Percentiles rank a stretch among this genome's conserved stretches.
phyloP scores from a whole-genome alignment of 352 stramenopile species.

The Globisporangium apiculatum region DNA sequence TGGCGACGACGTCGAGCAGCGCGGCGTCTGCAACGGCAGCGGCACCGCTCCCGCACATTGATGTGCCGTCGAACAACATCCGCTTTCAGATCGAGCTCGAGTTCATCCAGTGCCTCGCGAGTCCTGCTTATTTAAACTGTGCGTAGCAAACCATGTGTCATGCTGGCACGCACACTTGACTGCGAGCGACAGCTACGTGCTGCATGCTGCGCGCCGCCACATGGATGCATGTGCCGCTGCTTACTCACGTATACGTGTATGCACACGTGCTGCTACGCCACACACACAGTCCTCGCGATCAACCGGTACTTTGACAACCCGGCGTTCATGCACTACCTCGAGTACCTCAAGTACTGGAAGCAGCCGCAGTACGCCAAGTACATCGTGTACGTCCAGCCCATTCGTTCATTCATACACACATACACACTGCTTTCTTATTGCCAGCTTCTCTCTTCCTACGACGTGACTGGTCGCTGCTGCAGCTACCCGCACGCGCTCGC shows the following conservation, averaged over 20 bases:
- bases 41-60: constrained; percentile 18
- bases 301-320: constrained; percentile 90
- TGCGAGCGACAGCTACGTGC: too few relatives aligned
- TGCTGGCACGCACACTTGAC: not conserved
- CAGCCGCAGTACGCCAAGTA: constrained; percentile 89
- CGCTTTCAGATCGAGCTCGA: constrained; percentile 92
- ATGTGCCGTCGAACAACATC: constrained; percentile 83
- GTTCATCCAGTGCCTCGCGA: constrained; percentile 90
- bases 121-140: constrained; percentile 88
- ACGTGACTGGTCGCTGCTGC: not conserved
- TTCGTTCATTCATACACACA: too few relatives aligned
- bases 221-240: not conserved
- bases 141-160: constrained; percentile 2
- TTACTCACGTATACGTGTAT: not conserved
- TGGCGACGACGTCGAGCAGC: not conserved
- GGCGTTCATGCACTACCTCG: constrained; percentile 86
- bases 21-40: not conserved
- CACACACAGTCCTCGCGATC: constrained; percentile 70
- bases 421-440: not conserved
- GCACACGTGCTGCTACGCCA: constrained; percentile 1
- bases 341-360: constrained; percentile 92
- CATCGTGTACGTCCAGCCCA: constrained; percentile 52
- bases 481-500: constrained; percentile 83
- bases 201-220: not conserved
- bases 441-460: not conserved